These are phyloP conservation scores for Thuja plicata DNA, from an alignment of 83 land plant genomes.

Conservation along the genomic window DNA sequence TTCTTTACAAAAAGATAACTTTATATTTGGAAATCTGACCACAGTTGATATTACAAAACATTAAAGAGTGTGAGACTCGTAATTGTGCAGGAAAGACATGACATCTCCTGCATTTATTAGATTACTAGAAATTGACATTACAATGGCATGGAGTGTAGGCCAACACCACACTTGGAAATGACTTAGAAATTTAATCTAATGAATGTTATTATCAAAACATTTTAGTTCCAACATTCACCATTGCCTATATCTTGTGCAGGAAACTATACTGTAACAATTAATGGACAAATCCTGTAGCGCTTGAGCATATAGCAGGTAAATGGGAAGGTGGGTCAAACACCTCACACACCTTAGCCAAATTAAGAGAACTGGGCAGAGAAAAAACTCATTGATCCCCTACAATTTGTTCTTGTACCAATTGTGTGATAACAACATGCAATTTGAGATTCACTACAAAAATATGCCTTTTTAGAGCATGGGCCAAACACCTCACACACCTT, in stretches of 20 bases:
- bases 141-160: not conserved
- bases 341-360: not conserved
- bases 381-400: not conserved
- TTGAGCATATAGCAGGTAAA: not conserved
- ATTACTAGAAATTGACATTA: not conserved
- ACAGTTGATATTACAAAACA: not conserved
- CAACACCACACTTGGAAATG: not conserved
- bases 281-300: not conserved
- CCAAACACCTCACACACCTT: not conserved
- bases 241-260: not conserved
- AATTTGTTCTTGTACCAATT: too few relatives aligned
- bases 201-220: not conserved
- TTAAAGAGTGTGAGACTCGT: not conserved
- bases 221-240: not conserved
- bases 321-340: not conserved
- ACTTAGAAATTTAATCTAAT: not conserved
- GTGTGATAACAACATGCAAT: too few relatives aligned
- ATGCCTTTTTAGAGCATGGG: too few relatives aligned
- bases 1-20: not conserved
- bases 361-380: not conserved
- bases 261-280: not conserved
- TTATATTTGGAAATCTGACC: not conserved
- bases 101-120: not conserved
- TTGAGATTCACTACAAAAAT: too few relatives aligned
- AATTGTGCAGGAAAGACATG: not conserved